Evolutionary conservation across 1,284 basidiomycete species (phyloP).

Genomic region (Microbotryum lychnidis-dioicae): DNA sequence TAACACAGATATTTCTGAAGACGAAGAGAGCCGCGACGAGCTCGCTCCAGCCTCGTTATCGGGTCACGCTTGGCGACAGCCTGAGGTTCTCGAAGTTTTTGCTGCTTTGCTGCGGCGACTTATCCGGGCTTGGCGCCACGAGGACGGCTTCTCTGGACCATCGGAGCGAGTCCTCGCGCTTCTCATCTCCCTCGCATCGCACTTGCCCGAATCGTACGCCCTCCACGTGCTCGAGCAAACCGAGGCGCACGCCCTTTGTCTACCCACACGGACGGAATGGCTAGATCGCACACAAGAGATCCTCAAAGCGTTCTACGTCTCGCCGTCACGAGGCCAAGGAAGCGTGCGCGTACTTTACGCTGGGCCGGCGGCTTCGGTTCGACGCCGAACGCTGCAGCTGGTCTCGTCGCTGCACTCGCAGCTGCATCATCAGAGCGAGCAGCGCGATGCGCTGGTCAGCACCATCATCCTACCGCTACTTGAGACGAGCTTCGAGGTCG

Average conservation of each 20-base stretch:
- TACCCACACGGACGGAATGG: slow-evolving; percentile 46
- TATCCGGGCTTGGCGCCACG: slow-evolving; percentile 20
- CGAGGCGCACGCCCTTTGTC: slow-evolving; percentile 43
- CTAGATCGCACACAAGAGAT: slow-evolving; percentile 44
- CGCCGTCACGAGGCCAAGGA: slow-evolving; percentile 17
- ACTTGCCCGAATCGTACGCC: slow-evolving; percentile 42
- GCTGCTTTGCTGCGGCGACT: slow-evolving; percentile 20
- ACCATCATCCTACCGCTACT: slow-evolving; percentile 44
- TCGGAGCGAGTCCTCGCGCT: slow-evolving; percentile 38
- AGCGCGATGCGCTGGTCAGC: slow-evolving; percentile 40
- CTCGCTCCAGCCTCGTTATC: background rate
- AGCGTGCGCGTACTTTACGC: slow-evolving; percentile 8
- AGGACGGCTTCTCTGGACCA: slow-evolving; percentile 20
- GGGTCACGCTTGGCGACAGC: slow-evolving; percentile 9
- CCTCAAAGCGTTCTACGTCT: slow-evolving; percentile 41
- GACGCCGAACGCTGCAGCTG: slow-evolving; percentile 39
- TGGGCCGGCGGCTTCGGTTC: slow-evolving; percentile 26
- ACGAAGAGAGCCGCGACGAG: slow-evolving; percentile 10
- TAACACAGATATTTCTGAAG: slow-evolving; percentile 12
- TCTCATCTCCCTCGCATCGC: slow-evolving; percentile 40
- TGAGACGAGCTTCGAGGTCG: slow-evolving; percentile 40
- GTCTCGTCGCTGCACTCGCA: slow-evolving; percentile 42
- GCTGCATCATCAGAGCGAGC: slow-evolving; percentile 41
- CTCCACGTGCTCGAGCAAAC: slow-evolving; percentile 44
- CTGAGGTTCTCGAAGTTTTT: slow-evolving; percentile 26